A percentile compares a stretch with the other conserved stretches of the same genome.
Evolutionary conservation across 116 monocot species (phyloP).

Genomic region (Cymodocea nodosa): DNA sequence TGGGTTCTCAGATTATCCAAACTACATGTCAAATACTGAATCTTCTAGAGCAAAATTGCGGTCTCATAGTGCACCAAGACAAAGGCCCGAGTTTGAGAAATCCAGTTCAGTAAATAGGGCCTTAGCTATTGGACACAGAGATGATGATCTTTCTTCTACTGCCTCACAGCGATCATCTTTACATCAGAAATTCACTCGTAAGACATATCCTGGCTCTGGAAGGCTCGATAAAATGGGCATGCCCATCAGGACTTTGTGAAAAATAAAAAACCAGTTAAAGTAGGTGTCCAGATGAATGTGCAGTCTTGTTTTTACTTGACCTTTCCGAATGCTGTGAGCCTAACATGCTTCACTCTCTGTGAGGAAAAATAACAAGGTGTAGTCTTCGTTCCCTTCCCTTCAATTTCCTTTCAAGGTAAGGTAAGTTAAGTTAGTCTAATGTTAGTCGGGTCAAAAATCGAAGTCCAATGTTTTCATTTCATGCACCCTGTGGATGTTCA

Average conservation of each 20-base stretch:
- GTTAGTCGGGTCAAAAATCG: too few species aligned
- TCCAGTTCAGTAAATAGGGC: conserved; percentile 16
- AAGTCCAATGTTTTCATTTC: too few species aligned
- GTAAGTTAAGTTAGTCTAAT: too few species aligned
- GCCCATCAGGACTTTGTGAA: conserved; percentile 7
- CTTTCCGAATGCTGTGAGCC: not conserved
- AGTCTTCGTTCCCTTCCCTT: too few species aligned
- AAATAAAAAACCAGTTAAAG: not conserved
- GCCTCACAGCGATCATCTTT: conserved; percentile 23
- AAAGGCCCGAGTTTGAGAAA: conserved; percentile 58
- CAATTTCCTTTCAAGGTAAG: too few species aligned
- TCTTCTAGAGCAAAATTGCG: conserved; percentile 80
- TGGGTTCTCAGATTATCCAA: conserved; percentile 46
- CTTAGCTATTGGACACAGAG: not conserved
- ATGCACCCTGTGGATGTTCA: too few species aligned
- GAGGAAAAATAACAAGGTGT: too few species aligned
- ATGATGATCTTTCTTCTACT: not conserved
- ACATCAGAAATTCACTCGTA: conserved; percentile 29
- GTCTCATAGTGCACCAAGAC: conserved; percentile 85
- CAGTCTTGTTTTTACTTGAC: not conserved
- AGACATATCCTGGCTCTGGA: conserved; percentile 13
- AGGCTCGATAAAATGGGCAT: conserved; percentile 11
- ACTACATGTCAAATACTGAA: conserved; percentile 91
- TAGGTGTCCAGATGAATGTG: not conserved
- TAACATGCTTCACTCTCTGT: not conserved